Conservation (phyloP, 495 filamentous ascomycete genomes). For the Aspergillus cristatus region DNA sequence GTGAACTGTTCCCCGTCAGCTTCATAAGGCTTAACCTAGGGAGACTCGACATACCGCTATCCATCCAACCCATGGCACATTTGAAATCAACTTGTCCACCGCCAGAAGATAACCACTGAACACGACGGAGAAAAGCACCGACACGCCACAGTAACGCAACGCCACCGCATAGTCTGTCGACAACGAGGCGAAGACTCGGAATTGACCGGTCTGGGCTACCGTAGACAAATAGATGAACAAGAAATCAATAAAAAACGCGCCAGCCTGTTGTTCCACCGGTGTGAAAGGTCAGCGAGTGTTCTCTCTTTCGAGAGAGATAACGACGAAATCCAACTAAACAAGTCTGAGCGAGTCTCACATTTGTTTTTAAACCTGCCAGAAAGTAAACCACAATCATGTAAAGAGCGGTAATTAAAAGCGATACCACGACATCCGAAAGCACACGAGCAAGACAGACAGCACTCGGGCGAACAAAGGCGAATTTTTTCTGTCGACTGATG, state of each 20-base stretch:
- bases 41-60: slow-evolving; percentile 17
- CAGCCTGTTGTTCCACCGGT: slow-evolving; percentile 17
- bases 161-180: slow-evolving; percentile 33
- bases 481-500: slow-evolving; percentile 68
- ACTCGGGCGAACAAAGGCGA: slow-evolving; percentile 65
- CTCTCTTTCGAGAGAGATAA: too few species aligned
- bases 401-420: slow-evolving; percentile 50
- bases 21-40: slow-evolving; percentile 7
- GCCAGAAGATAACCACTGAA: slow-evolving; percentile 31
- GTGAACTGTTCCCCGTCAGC: slow-evolving; percentile 25
- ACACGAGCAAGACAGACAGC: slow-evolving; percentile 67
- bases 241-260: slow-evolving; percentile 50
- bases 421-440: slow-evolving; percentile 57
- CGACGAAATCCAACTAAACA: background rate
- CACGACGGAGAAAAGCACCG: slow-evolving; percentile 25
- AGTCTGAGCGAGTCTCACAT: slow-evolving; percentile 12
- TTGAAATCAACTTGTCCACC: slow-evolving; percentile 25
- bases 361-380: slow-evolving; percentile 40
- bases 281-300: background rate
- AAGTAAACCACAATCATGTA: slow-evolving; percentile 72
- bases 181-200: slow-evolving; percentile 33
- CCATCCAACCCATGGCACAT: slow-evolving; percentile 34
- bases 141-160: slow-evolving; percentile 26
- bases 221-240: slow-evolving; percentile 42
- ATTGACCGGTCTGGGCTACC: slow-evolving; percentile 42